Conservation (phyloP, 1,284 basidiomycete genomes). For the Ganoderma multipileum region DNA sequence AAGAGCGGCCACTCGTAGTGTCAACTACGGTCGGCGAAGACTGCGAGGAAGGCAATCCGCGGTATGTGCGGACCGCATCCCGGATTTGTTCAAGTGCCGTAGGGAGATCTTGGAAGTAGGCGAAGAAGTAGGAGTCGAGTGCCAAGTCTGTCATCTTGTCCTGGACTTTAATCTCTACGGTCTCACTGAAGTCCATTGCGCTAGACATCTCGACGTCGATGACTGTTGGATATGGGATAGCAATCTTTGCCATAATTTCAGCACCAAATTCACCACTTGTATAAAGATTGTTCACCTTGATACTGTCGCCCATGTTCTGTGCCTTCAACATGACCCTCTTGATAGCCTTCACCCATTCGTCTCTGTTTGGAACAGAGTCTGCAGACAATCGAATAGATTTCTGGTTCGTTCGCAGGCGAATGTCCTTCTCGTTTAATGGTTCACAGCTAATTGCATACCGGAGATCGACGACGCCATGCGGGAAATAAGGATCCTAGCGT, state of each 20-base stretch:
- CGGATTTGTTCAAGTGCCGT: conserved; percentile 82
- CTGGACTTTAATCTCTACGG: conserved; percentile 90
- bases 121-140: conserved; percentile 92
- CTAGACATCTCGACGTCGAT: conserved; percentile 88
- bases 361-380: conserved; percentile 81
- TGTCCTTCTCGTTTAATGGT: conserved; percentile 71
- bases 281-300: conserved; percentile 65
- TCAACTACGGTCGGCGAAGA: conserved; percentile 58
- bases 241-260: conserved; percentile 62
- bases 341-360: conserved; percentile 95
- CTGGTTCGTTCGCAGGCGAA: conserved; percentile 83
- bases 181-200: conserved; percentile 93
- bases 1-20: conserved; percentile 61
- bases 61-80: conserved; percentile 68
- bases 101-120: conserved; percentile 86
- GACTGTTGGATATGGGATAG: conserved; percentile 91
- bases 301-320: conserved; percentile 94
- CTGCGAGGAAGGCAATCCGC: conserved; percentile 46
- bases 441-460: conserved; percentile 93
- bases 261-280: background rate
- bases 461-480: conserved; percentile 92
- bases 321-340: conserved; percentile 92
- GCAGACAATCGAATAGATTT: conserved; percentile 77
- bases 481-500: conserved; percentile 91
- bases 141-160: conserved; percentile 82